phyloP scores from a whole-genome alignment of 1,139 yeast genomes.

The Suhomyces bokatorum region DNA sequence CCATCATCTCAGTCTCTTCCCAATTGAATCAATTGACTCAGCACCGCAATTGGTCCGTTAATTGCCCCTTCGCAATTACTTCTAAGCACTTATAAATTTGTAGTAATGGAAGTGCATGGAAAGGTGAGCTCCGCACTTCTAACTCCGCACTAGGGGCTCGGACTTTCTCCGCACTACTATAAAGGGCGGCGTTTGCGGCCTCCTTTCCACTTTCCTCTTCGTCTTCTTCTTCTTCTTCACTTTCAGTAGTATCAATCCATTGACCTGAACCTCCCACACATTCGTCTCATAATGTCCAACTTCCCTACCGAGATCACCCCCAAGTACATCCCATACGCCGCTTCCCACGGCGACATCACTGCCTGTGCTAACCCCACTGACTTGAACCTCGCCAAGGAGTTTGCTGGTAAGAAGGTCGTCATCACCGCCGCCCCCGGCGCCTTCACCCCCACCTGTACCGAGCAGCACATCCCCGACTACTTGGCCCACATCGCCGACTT shows the following conservation, averaged over 20 bases:
- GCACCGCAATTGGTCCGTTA: too few species aligned
- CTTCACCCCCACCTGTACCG: conserved; percentile 40
- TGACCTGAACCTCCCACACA: neutral
- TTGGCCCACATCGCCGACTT: conserved; percentile 53
- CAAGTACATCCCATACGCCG: conserved; percentile 56
- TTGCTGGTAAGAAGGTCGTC: conserved; percentile 42
- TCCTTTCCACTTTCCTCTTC: too few species aligned
- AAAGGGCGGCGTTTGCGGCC: too few species aligned
- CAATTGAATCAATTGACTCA: too few species aligned
- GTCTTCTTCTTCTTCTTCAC: too few species aligned
- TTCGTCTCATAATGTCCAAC: conserved; percentile 9
- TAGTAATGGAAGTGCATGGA: too few species aligned
- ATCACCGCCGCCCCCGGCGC: conserved; percentile 86
- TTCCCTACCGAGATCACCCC: conserved; percentile 57
- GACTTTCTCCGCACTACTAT: too few species aligned
- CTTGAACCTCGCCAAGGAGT: conserved; percentile 51
- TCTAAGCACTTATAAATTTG: too few species aligned
- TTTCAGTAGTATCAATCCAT: neutral
- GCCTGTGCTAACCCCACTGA: conserved; percentile 47
- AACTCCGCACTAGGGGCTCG: too few species aligned
- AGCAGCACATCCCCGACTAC: conserved; percentile 78
- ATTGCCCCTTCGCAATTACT: too few species aligned
- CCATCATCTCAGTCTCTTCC: too few species aligned
- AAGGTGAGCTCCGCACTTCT: too few species aligned
- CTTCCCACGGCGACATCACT: conserved; percentile 41